Evolutionary conservation across 768 basidiomycete species (phyloP), one percentile per base, ranked within the genome.

Genomic region (Xerocomellus intermedius): DNA sequence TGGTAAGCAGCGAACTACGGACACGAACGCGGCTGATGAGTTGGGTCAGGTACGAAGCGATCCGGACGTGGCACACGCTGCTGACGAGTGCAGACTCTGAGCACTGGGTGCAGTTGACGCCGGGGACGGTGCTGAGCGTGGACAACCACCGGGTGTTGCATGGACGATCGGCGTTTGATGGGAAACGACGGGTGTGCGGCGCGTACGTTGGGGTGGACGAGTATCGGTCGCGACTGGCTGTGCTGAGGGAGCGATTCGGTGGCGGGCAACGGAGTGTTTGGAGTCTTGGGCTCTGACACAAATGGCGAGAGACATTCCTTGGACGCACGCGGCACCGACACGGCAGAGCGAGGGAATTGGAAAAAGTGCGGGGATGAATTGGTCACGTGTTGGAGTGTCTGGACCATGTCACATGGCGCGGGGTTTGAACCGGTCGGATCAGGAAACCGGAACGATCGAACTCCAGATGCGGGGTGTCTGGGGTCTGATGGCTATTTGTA

Each of bases 81-180:
- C 68, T 96, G 55, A 87, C 85, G 8, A 87, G 85, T 54, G 73
- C 83, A 2, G 93, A 96, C 67, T 91, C 89, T 0, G 91, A 96
- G 69, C 93, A 89, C 61, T 97, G 94, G 95, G 79, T 92, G 0
- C 87, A 94, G 66, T 78, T 99, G n/a, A 74, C 80, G 43, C 87
- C 93, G 0, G 95, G 96, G 0, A 96, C 88, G 1, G 89, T 88
- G 38, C 79, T 97, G 92, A 92, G 94, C 21, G 78, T 96, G 47
- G 88, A 98, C 70, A 98, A 98, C 67, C 89, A 96, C 71, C 83
- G 96, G 21, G 91, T 98, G 13, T 76, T 98, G 46, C 96, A 98
- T 62, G 96, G 96, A 13, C 86, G 96, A n/a, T 92, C 94, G 0
- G 82, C 86, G 1, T 98, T 97, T 67, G 79, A 82, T 13, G 96